Conservation (phyloP, 805 yeast genomes). For the Metschnikowia similis region DNA sequence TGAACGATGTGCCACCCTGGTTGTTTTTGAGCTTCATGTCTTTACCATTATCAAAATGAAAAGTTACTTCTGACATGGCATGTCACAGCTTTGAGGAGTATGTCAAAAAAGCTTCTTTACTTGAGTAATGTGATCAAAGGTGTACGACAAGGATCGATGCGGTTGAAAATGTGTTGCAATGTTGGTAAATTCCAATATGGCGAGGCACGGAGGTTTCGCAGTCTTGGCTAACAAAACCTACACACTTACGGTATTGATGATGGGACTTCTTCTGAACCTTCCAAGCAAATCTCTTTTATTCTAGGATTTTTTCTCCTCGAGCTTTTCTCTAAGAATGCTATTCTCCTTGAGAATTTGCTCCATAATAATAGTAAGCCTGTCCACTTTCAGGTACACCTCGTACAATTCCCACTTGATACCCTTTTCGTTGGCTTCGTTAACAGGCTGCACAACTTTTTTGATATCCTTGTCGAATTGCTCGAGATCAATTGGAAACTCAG, state of each 20-base stretch:
- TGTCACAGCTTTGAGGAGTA: not conserved
- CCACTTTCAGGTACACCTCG: constrained; percentile 50
- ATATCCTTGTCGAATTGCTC: constrained; percentile 49
- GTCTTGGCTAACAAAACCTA: not conserved
- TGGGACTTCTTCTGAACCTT: not conserved
- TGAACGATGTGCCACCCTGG: not conserved
- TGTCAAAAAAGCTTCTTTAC: not conserved
- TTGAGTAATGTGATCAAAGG: not conserved
- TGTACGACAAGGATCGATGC: not conserved
- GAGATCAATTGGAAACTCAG: constrained; percentile 54
- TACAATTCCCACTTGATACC: constrained; percentile 66
- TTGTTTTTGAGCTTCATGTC: constrained; percentile 29
- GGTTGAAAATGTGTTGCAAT: not conserved
- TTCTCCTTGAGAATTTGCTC: constrained; percentile 36
- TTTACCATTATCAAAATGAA: constrained; percentile 27
- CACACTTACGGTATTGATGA: not conserved
- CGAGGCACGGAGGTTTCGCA: constrained; percentile 4
- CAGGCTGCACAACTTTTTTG: constrained; percentile 53
- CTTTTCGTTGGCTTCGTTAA: constrained; percentile 46
- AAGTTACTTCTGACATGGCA: constrained; percentile 4
- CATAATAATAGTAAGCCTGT: constrained; percentile 40
- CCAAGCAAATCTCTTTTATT: not conserved
- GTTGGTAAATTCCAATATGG: not conserved
- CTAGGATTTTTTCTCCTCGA: not conserved
- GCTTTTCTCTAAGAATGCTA: constrained; percentile 16